Base-by-base conservation (phyloP, 2,329 filamentous ascomycete genomes). In the Ophiostoma triangulosporum region DNA sequence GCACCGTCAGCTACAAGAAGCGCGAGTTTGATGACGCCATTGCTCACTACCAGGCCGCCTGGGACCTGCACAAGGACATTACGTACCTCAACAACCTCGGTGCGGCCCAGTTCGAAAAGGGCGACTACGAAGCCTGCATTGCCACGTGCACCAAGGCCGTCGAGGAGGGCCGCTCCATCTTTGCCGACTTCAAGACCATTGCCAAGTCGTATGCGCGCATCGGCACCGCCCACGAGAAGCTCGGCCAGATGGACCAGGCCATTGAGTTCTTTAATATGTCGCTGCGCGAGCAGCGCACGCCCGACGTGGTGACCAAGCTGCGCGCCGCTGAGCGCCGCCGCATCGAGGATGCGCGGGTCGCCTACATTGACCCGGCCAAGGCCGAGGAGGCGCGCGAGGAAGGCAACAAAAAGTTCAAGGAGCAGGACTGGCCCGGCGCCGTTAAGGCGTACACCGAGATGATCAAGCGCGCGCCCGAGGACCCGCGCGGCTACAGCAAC, bases 181-280 rank as follows among this genome's bases (percentile, higher is more conserved):
- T 89, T 54, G 90, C 93, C 58, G 93, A 98, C 72, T 98, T 97
- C 77, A 98, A 98, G 80, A 78, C 90, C 64, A 91, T 98, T 60
- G 90, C 94, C 65, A 97, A 96, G 81, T 87, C 91, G n/a, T 96
- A 93, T 64, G 89, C 90, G 36, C 88, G 93, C 62, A 95, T 98
- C 61, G 93, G 93, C 59, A 80, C 83, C n/a, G 83, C 91, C 0
- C 89, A 97, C 67, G 93, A 98, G 76, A 95, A 89, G 73, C 71
- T 84, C 66, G 88, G 86, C 60, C 85, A 97, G 62, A 73, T 93
- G 11, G 68, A 77, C 53, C 80, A 83, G 56, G 93, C 94, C 24
- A 80, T 98, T 59, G 82, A 88, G 61, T 88, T 87, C 74, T 98
- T 91, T 77, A 84, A 95, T 70, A 88, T 84, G 69, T 94, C 91